Base-by-base conservation (phyloP, 1,139 yeast genomes). In the Spathaspora sp. region DNA sequence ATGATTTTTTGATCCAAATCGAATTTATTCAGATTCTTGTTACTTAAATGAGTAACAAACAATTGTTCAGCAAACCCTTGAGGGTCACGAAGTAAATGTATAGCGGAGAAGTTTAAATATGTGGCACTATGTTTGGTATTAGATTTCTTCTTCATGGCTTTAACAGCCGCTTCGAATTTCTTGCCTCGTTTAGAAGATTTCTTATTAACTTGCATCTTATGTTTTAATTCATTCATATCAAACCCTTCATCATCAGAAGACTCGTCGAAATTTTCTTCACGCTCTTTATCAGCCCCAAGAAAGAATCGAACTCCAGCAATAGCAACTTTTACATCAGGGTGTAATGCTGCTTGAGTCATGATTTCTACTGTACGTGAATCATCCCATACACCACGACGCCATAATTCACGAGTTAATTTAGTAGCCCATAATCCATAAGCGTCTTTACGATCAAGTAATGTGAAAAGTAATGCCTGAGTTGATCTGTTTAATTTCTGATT, bases 311-410 rank as follows among this genome's bases (percentile, higher is more conserved):
- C 95, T 48, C 97, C 99, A 2, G 97, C 88, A 49, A 86, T 73
- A 10, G 96, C 88, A 45, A 93, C 95, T 68, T 93, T 93, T 11
- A 83, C 78, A 57, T 91, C 96, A 9, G 87, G 82, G 61, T 90
- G 97, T 50, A 88, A 67, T 1, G 97, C 90, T 1, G 98, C 97
- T 59, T 89, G 95, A 2, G 96, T 86, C 98, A 95, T 91, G 58
- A 93, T 82, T 66, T 93, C 99, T 20, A 93, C 96, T 0, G 98
- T 86, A 57, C 98, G 76, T 1, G 96, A 80, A 66, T 93, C 99
- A 64, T 90, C 97, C 99, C 99, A 93, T 50, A 93, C 86, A 60
- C 96, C 96, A 61, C 98, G 78, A 70, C 96, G 80, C 99, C 99
- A 93, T 47, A 93, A 75, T 65, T 93, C 98, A 63, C 98, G 80